Conservation (phyloP, 225 moss, liverwort and hornwort genomes). For the Bryum argenteum region DNA sequence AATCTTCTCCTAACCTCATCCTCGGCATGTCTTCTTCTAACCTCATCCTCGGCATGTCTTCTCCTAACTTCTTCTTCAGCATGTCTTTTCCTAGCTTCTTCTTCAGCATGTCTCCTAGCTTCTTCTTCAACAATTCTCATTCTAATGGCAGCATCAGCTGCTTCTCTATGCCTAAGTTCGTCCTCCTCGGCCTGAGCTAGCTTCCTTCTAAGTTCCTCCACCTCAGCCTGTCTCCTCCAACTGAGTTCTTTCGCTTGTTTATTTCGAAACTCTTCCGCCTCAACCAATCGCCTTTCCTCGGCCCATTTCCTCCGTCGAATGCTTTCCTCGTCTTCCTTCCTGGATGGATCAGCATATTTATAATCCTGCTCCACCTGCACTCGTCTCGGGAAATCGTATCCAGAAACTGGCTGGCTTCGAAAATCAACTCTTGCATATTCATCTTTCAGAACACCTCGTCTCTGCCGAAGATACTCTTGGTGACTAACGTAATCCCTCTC, state of each 20-base stretch:
- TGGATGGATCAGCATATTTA: constrained; percentile 48
- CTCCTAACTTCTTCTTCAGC: background rate
- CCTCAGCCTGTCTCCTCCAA: constrained; percentile 58
- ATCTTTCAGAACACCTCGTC: constrained; percentile 32
- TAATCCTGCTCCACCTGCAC: constrained; percentile 49
- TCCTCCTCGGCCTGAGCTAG: constrained; percentile 47
- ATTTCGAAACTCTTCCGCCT: constrained; percentile 50
- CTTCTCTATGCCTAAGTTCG: constrained; percentile 29
- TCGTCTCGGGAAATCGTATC: constrained; percentile 35
- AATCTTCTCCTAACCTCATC: constrained; percentile 18
- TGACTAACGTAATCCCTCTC: constrained; percentile 62
- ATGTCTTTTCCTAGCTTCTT: constrained; percentile 32
- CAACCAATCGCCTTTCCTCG: constrained; percentile 50
- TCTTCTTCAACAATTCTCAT: constrained; percentile 37
- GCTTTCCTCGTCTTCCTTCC: constrained; percentile 46
- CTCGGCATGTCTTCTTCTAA: constrained; percentile 24
- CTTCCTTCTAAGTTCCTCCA: constrained; percentile 52
- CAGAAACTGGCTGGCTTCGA: constrained; percentile 45
- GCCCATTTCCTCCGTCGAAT: constrained; percentile 30
- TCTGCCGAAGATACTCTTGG: constrained; percentile 55
- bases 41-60: constrained; percentile 30
- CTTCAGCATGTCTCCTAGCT: constrained; percentile 35
- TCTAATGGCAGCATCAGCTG: constrained; percentile 35
- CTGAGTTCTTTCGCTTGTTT: constrained; percentile 46
- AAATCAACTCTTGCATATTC: constrained; percentile 44